A percentile compares a stretch with the other conserved stretches of the same genome.
Evolutionary conservation across 2,329 filamentous ascomycete genomes (phyloP).

Genomic region (Alternaria viburni): DNA sequence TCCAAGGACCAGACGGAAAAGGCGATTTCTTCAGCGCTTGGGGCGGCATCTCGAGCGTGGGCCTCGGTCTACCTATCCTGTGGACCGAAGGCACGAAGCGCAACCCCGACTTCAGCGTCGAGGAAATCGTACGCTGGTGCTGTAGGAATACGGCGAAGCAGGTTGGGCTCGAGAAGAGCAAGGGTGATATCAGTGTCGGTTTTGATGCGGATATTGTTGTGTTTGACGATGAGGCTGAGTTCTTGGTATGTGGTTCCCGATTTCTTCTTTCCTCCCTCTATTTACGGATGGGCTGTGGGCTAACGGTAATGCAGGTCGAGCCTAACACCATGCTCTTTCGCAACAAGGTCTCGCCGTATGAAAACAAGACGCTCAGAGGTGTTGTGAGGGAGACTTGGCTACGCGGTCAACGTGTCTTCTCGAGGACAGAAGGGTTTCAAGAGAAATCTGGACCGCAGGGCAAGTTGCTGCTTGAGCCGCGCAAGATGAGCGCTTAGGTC

Average conservation of each 20-base stretch:
- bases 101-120: constrained; percentile 62
- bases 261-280: background rate
- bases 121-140: constrained; percentile 86
- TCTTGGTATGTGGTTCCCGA: constrained; percentile 63
- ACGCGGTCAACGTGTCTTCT: constrained; percentile 76
- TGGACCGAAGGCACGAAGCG: constrained; percentile 76
- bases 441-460: constrained; percentile 63
- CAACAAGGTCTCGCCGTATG: constrained; percentile 91
- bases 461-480: constrained; percentile 59
- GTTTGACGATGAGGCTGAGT: constrained; percentile 84
- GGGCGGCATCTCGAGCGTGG: constrained; percentile 95
- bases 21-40: constrained; percentile 96
- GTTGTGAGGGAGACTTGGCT: constrained; percentile 87
- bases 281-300: background rate
- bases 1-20: constrained; percentile 50
- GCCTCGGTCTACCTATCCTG: constrained; percentile 88
- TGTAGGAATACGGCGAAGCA: constrained; percentile 85
- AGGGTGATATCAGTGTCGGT: constrained; percentile 80
- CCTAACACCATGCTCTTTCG: constrained; percentile 89
- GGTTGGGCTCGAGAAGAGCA: constrained; percentile 80
- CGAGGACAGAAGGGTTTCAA: constrained; percentile 67
- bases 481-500: constrained; percentile 31
- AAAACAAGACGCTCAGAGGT: constrained; percentile 78
- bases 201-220: constrained; percentile 91
- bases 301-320: constrained; percentile 44